Conservation (phyloP, 345 rosid species). For the Erucastrum elatum region DNA sequence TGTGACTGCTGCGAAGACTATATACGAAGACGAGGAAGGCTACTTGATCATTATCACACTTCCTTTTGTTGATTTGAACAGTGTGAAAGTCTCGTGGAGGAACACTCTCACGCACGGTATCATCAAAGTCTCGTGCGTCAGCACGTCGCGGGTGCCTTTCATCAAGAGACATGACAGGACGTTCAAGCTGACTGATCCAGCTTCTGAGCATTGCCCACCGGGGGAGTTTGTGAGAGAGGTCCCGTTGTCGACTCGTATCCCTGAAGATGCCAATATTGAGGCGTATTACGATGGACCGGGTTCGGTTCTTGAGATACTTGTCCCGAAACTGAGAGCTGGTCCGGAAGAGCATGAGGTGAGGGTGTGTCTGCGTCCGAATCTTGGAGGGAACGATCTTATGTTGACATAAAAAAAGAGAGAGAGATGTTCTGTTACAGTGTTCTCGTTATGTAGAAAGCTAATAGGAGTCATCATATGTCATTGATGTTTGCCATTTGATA, state of each 20-base stretch:
- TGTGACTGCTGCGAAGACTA: conserved; percentile 91
- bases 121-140: conserved; percentile 80
- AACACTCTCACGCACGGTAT: conserved; percentile 78
- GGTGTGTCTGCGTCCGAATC: conserved; percentile 84
- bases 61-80: conserved; percentile 89
- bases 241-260: conserved; percentile 77
- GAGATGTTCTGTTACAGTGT: conserved; percentile 2
- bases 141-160: conserved; percentile 74
- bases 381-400: conserved; percentile 70
- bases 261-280: conserved; percentile 93
- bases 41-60: conserved; percentile 82
- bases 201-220: conserved; percentile 96
- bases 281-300: conserved; percentile 90
- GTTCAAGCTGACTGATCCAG: conserved; percentile 86
- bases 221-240: conserved; percentile 96
- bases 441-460: conserved; percentile 20
- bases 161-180: conserved; percentile 87
- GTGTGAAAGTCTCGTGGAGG: conserved; percentile 96
- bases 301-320: conserved; percentile 87
- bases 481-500: conserved; percentile 19
- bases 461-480: conserved; percentile 29
- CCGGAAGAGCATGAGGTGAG: conserved; percentile 98
- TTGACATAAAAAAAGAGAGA: conserved; percentile 56
- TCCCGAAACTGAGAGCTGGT: conserved; percentile 79
- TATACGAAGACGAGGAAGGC: conserved; percentile 81